phyloP scores from a whole-genome alignment of 352 stramenopile species.

The Pythium folliculosum region DNA sequence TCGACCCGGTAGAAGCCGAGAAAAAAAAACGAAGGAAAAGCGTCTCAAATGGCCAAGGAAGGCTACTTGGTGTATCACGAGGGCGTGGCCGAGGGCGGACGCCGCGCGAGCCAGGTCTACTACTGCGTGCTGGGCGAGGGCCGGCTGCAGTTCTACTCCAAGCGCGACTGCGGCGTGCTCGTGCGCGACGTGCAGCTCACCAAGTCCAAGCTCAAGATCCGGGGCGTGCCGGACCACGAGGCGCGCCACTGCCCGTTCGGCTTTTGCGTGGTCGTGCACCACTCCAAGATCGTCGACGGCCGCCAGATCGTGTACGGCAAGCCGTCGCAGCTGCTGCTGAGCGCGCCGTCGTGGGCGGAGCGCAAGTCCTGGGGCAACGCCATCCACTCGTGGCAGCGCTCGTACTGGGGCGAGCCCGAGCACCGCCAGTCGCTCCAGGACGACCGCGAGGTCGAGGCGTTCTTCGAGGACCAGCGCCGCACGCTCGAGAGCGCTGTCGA shows the following conservation, averaged over 20 bases:
- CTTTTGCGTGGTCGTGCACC: conserved; percentile 73
- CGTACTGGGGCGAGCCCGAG: conserved; percentile 84
- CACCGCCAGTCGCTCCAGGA: conserved; percentile 48
- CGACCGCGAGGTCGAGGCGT: conserved; percentile 66
- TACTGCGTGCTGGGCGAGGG: conserved; percentile 82
- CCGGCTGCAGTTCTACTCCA: conserved; percentile 71
- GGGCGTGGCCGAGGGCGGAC: conserved; percentile 34
- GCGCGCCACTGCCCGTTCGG: conserved; percentile 73
- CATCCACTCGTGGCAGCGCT: conserved; percentile 85
- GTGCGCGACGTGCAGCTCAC: conserved; percentile 68
- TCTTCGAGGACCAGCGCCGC: conserved; percentile 71
- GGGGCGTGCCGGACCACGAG: conserved; percentile 68
- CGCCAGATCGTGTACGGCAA: conserved; percentile 63
- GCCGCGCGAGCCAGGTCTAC: conserved; percentile 58
- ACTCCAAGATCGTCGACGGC: conserved; percentile 71
- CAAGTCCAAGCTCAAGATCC: conserved; percentile 76
- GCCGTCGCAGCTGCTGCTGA: conserved; percentile 59
- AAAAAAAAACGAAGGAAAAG: background rate
- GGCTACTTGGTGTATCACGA: conserved; percentile 80
- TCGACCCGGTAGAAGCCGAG: conserved; percentile 3
- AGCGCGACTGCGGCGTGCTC: conserved; percentile 62
- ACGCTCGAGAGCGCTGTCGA: conserved; percentile 32
- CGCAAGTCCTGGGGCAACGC: conserved; percentile 86
- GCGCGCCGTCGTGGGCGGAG: conserved; percentile 70
- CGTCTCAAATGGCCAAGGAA: conserved; percentile 73